Evolutionary conservation across 139 green algal species (phyloP).

Genomic region (Chlorella sorokiniana): DNA sequence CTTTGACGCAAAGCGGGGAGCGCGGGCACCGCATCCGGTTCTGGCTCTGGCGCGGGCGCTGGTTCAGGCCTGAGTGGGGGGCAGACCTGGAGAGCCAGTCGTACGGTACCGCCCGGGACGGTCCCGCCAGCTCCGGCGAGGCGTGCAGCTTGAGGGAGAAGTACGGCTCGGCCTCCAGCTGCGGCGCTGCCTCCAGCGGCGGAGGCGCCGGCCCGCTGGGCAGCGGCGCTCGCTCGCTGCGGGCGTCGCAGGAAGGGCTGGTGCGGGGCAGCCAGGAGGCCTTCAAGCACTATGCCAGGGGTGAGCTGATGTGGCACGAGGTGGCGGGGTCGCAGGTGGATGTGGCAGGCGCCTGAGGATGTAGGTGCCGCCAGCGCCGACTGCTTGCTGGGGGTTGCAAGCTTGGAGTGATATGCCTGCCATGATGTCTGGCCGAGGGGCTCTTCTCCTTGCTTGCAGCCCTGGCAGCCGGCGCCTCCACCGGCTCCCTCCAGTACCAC

Average conservation of each 20-base stretch:
- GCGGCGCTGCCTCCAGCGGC: conserved; percentile 2
- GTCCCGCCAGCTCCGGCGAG: background rate
- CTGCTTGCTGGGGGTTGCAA: background rate
- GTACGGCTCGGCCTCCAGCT: conserved; percentile 6
- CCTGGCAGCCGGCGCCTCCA: background rate
- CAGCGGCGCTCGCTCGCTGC: background rate
- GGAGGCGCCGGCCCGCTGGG: background rate
- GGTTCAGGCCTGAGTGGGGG: too few species aligned
- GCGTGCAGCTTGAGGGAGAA: conserved; percentile 4
- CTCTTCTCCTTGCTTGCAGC: background rate
- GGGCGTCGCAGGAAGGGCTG: background rate
- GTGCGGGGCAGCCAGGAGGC: conserved; percentile 25
- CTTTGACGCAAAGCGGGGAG: background rate
- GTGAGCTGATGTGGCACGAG: too few species aligned
- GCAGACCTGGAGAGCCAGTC: conserved; percentile 29
- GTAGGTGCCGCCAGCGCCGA: background rate
- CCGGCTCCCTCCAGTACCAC: background rate
- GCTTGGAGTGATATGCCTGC: background rate
- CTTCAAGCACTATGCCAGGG: background rate
- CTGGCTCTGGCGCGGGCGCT: too few species aligned
- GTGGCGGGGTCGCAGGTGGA: too few species aligned
- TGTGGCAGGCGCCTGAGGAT: background rate
- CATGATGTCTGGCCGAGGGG: background rate
- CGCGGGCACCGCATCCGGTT: background rate
- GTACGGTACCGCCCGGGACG: background rate